A percentile compares a stretch with the other conserved stretches of the same genome.
phyloP scores from a whole-genome alignment of 495 filamentous ascomycete species.

The Copromyces sp. region DNA sequence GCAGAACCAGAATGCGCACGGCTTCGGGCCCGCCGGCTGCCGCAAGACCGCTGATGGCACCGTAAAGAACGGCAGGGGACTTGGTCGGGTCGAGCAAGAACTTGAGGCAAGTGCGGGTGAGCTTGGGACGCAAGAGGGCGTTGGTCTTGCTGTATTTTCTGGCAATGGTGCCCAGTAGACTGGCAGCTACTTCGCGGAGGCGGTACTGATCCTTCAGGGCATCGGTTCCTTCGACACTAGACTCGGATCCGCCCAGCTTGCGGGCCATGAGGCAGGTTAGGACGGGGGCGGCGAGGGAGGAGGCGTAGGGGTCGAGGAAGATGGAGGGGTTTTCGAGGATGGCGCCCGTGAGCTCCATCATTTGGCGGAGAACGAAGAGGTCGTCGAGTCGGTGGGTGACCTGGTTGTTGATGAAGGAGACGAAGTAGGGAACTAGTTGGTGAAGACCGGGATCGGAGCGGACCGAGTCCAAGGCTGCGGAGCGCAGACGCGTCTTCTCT shows the following conservation, averaged over 20 bases:
- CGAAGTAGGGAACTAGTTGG: conserved; percentile 90
- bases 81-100: conserved; percentile 76
- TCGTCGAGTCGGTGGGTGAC: conserved; percentile 84
- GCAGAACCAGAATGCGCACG: conserved; percentile 69
- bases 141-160: conserved; percentile 66
- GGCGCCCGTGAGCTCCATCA: conserved; percentile 78
- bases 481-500: conserved; percentile 54
- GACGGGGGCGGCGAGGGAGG: conserved; percentile 76
- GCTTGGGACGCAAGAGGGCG: conserved; percentile 67
- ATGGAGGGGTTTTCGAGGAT: conserved; percentile 73
- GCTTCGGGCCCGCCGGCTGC: conserved; percentile 67
- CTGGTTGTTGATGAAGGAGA: conserved; percentile 87
- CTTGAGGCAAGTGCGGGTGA: conserved; percentile 87
- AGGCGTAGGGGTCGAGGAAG: conserved; percentile 82
- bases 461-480: conserved; percentile 71
- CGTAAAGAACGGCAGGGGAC: conserved; percentile 72
- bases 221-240: conserved; percentile 16
- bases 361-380: conserved; percentile 75
- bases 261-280: conserved; percentile 86
- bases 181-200: conserved; percentile 75
- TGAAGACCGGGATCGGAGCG: conserved; percentile 83
- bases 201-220: conserved; percentile 54
- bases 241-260: conserved; percentile 53
- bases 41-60: conserved; percentile 68
- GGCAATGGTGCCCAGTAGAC: conserved; percentile 62